Evolutionary conservation across 1,139 yeast species (phyloP).

Genomic region (Taphrina populina): DNA sequence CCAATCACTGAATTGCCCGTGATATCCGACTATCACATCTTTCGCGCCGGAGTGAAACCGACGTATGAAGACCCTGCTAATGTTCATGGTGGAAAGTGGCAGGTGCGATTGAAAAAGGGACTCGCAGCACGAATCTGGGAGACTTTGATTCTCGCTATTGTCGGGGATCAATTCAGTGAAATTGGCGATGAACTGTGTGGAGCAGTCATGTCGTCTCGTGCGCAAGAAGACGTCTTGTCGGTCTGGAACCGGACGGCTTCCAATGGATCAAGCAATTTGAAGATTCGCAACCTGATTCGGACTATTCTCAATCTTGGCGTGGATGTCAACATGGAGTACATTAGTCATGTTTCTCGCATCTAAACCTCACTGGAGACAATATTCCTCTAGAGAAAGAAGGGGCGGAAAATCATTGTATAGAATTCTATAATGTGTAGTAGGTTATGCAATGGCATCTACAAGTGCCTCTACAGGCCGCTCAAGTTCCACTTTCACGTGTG

Average conservation of each 20-base stretch:
- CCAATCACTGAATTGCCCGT: conserved; percentile 53
- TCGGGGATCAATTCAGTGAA: conserved; percentile 41
- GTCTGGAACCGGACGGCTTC: conserved; percentile 44
- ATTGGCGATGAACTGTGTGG: conserved; percentile 45
- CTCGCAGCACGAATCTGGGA: conserved; percentile 45
- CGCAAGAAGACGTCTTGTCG: conserved; percentile 45
- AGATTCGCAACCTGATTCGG: conserved; percentile 41
- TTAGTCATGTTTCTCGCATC: conserved; percentile 22
- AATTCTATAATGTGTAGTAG: too few relatives aligned
- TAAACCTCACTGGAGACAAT: too few relatives aligned
- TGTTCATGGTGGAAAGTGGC: conserved; percentile 66
- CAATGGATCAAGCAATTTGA: conserved; percentile 36
- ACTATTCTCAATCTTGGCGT: conserved; percentile 41
- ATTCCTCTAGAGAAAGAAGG: too few relatives aligned
- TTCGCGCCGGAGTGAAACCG: conserved; percentile 65
- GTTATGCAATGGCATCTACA: too few relatives aligned
- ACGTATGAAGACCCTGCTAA: conserved; percentile 72
- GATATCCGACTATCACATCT: conserved; percentile 61
- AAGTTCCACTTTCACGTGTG: conserved; percentile 34
- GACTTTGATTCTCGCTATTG: conserved; percentile 43
- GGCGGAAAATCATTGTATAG: too few relatives aligned
- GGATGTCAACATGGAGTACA: conserved; percentile 36
- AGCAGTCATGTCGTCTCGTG: conserved; percentile 46
- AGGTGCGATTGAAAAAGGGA: conserved; percentile 51
- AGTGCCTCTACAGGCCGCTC: too few relatives aligned